Conservation (phyloP, 805 yeast genomes). For the Saccharomyces jurei region DNA sequence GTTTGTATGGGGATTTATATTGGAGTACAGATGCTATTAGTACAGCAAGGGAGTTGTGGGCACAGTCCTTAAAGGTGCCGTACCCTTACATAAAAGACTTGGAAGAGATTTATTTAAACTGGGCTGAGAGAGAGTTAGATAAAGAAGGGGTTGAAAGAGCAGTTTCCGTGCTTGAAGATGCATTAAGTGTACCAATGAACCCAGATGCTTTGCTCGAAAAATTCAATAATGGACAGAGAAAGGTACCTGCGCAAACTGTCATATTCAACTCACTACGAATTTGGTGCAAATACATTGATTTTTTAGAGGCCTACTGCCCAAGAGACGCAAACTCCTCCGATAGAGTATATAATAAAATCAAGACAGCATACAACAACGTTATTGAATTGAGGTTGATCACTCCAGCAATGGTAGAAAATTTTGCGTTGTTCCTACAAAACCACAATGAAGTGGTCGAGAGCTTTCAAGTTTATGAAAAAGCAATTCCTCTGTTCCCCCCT, state of each 20-base stretch:
- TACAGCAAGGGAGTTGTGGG: conserved; percentile 55
- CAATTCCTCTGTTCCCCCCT: conserved; percentile 51
- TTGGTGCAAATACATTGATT: conserved; percentile 70
- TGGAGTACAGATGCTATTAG: conserved; percentile 44
- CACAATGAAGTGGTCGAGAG: conserved; percentile 36
- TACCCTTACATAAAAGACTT: conserved; percentile 55
- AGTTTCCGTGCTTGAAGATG: conserved; percentile 34
- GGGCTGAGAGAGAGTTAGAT: conserved; percentile 62
- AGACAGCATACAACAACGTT: conserved; percentile 43
- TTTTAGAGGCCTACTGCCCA: conserved; percentile 48
- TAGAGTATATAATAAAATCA: not conserved
- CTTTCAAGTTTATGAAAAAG: conserved; percentile 61
- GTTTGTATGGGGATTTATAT: conserved; percentile 57
- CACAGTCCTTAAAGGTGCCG: conserved; percentile 64
- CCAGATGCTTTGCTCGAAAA: conserved; percentile 21
- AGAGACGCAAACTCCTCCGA: conserved; percentile 17
- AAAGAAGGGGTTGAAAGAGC: conserved; percentile 41
- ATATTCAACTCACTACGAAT: conserved; percentile 52
- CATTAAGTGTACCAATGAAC: conserved; percentile 34
- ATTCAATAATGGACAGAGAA: conserved; percentile 9
- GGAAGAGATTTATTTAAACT: conserved; percentile 59
- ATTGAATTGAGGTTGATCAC: conserved; percentile 59
- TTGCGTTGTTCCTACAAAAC: conserved; percentile 52
- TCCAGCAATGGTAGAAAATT: conserved; percentile 55
- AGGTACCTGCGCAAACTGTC: conserved; percentile 47